A percentile compares a stretch with the other conserved stretches of the same genome.
Evolutionary conservation across 2,329 filamentous ascomycete genomes (phyloP).

Genomic region (Diaporthe humulicola): DNA sequence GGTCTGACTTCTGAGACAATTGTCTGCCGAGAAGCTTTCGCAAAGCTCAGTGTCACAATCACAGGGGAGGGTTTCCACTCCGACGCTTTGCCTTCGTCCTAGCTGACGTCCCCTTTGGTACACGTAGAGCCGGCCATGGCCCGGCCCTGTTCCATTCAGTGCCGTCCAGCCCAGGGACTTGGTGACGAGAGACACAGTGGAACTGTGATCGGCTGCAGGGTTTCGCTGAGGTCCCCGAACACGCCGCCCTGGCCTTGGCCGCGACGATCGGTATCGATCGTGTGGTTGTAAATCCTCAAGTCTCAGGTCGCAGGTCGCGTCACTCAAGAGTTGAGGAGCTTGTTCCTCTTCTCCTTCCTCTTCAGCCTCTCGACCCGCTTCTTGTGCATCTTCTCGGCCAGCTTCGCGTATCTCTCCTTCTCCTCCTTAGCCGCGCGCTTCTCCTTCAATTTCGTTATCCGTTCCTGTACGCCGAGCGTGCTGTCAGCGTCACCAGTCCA

Average conservation of each 20-base stretch:
- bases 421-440: slow-evolving; percentile 91
- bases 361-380: slow-evolving; percentile 94
- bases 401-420: slow-evolving; percentile 90
- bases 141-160: neutral
- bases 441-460: slow-evolving; percentile 85
- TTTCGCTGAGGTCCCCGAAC: slow-evolving; percentile 8
- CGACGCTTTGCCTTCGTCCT: neutral
- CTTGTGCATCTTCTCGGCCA: slow-evolving; percentile 98
- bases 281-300: slow-evolving; percentile 7
- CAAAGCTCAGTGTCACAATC: slow-evolving; percentile 25
- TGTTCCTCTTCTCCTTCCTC: slow-evolving; percentile 97
- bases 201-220: slow-evolving; percentile 19
- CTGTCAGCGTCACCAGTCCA: slow-evolving; percentile 26
- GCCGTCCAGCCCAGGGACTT: neutral
- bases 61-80: neutral
- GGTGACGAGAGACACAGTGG: slow-evolving; percentile 18
- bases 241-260: slow-evolving; percentile 5
- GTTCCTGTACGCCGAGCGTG: slow-evolving; percentile 65
- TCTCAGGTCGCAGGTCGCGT: neutral
- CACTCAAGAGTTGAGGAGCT: slow-evolving; percentile 76
- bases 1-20: slow-evolving; percentile 25
- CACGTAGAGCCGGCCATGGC: neutral
- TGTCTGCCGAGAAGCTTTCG: slow-evolving; percentile 6
- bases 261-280: slow-evolving; percentile 27
- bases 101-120: neutral